Conservation (phyloP, 148 eudicot genomes). For the Rhododendron ferrugineum region DNA sequence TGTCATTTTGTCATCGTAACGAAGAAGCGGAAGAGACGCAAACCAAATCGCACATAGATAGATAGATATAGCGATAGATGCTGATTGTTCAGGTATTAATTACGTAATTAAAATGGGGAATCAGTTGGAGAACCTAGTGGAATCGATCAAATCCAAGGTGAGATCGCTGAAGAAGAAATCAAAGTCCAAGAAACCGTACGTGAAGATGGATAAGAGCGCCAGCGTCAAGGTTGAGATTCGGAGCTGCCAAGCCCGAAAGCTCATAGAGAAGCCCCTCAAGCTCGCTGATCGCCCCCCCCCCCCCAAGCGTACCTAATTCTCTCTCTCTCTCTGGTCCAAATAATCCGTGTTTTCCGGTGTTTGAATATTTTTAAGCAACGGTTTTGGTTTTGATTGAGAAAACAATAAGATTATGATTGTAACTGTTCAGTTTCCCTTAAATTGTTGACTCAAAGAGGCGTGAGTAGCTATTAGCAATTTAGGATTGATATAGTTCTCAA, state of each 20-base stretch:
- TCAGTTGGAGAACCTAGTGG: constrained; percentile 49
- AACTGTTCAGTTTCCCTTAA: too few relatives aligned
- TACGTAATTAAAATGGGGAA: constrained; percentile 29
- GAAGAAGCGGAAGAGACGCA: too few relatives aligned
- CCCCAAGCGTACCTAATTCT: constrained; percentile 29
- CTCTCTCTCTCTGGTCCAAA: background rate
- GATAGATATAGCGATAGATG: background rate
- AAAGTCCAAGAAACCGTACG: constrained; percentile 43
- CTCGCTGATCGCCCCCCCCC: constrained; percentile 73
- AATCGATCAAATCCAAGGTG: constrained; percentile 56
- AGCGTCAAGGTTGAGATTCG: constrained; percentile 86
- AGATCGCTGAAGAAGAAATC: constrained; percentile 40
- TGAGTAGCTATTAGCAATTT: too few relatives aligned
- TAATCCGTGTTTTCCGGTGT: too few relatives aligned
- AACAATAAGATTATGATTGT: too few relatives aligned
- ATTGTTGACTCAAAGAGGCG: too few relatives aligned
- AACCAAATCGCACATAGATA: too few relatives aligned
- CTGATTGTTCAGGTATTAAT: too few relatives aligned
- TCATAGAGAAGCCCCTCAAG: constrained; percentile 70
- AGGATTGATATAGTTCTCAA: too few relatives aligned
- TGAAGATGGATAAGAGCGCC: constrained; percentile 83
- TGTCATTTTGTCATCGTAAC: too few relatives aligned
- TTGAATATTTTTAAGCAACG: too few relatives aligned
- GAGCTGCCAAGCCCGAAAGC: constrained; percentile 59
- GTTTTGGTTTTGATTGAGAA: too few relatives aligned